Percentiles rank a stretch among this genome's conserved stretches.
Evolutionary conservation across 1,284 basidiomycete species (phyloP).

Genomic region (Tylopilus orsonianus): DNA sequence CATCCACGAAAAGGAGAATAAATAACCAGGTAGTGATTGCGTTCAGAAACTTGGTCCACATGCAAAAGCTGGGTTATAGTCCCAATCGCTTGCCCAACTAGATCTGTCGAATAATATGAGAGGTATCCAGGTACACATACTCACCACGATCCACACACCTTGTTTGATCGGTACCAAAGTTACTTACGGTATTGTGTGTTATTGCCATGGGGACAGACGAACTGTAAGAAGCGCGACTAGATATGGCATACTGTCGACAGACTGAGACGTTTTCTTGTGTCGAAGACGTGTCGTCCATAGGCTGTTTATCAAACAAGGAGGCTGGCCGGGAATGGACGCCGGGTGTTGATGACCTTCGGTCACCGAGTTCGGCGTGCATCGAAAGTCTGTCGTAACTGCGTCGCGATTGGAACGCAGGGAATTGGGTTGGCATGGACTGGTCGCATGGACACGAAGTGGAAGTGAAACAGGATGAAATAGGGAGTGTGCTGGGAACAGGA

Average conservation of each 20-base stretch:
- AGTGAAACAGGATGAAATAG: constrained; percentile 14
- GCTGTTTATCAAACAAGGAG: constrained; percentile 9
- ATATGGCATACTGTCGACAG: constrained; percentile 1
- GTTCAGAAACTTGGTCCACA: constrained; percentile 8
- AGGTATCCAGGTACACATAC: neutral
- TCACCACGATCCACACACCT: constrained; percentile 9
- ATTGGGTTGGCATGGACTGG: constrained; percentile 8
- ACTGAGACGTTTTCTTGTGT: constrained; percentile 1
- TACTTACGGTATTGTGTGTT: constrained; percentile 5
- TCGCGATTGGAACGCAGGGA: constrained; percentile 12
- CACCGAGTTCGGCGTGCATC: constrained; percentile 4
- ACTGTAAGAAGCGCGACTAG: neutral
- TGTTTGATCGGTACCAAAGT: constrained; percentile 6
- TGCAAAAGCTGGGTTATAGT: constrained; percentile 8
- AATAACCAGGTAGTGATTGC: neutral
- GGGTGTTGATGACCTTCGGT: constrained; percentile 11
- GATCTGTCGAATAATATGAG: constrained; percentile 16
- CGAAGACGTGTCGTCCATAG: constrained; percentile 8
- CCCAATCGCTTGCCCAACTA: constrained; percentile 27
- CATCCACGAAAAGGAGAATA: constrained; percentile 10
- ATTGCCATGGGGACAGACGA: constrained; percentile 4
- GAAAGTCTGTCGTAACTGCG: constrained; percentile 13
- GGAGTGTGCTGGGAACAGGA: constrained; percentile 28
- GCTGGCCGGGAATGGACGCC: constrained; percentile 15
- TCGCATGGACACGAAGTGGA: constrained; percentile 4